Percentiles rank a stretch among this genome's conserved stretches.
Conservation (phyloP, 306 rosid species). For the Abrus precatorius region DNA sequence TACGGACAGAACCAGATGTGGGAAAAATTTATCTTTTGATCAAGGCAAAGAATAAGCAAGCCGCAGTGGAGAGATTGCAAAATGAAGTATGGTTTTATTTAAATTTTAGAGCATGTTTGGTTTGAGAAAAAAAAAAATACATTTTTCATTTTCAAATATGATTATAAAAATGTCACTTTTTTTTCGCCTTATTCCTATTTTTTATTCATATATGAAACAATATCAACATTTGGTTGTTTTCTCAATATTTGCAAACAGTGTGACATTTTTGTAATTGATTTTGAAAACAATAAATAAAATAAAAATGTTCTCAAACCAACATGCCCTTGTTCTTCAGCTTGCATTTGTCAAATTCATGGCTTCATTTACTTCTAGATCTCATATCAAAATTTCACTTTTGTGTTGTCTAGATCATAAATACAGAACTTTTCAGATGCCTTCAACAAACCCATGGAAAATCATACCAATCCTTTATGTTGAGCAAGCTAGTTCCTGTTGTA, state of each 20-base stretch:
- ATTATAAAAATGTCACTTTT: not conserved
- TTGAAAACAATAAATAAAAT: not conserved
- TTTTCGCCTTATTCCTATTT: not conserved
- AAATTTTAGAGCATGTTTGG: not conserved
- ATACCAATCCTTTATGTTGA: conserved; percentile 80
- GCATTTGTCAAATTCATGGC: conserved; percentile 10
- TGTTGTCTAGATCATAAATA: conserved; percentile 71
- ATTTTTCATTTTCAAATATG: not conserved
- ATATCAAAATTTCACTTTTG: conserved; percentile 15
- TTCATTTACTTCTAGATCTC: conserved; percentile 3
- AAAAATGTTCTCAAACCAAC: not conserved
- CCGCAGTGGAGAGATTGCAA: conserved; percentile 79
- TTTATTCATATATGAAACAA: too few species aligned
- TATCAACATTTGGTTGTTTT: too few species aligned
- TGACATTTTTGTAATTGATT: not conserved
- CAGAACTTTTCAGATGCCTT: conserved; percentile 88
- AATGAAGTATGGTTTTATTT: conserved; percentile 69
- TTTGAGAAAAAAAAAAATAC: not conserved
- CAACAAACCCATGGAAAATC: conserved; percentile 82
- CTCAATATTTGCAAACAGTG: not conserved
- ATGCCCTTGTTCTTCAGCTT: conserved; percentile 8
- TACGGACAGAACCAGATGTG: conserved; percentile 89
- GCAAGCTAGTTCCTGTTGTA: conserved; percentile 86
- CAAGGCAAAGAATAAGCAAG: conserved; percentile 86
- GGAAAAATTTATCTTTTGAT: conserved; percentile 88